Conservation (phyloP, 495 filamentous ascomycete genomes). For the Cenococcum geophilum region DNA sequence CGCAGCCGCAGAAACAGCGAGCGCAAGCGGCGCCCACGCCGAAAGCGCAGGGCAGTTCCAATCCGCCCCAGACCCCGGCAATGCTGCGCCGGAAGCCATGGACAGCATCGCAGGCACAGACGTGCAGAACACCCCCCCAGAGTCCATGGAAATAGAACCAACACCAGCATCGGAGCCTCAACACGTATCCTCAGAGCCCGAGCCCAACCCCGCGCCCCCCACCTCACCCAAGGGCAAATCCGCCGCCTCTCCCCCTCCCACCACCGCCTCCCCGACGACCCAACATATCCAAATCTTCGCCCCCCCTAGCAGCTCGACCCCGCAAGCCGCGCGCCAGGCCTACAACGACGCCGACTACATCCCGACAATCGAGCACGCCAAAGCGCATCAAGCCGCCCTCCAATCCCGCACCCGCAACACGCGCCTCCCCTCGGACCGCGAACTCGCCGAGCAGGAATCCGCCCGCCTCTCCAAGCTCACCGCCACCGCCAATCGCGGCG, state of each 20-base stretch:
- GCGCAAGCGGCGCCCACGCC: slow-evolving; percentile 10
- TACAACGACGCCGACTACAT: slow-evolving; percentile 71
- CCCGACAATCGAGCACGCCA: slow-evolving; percentile 78
- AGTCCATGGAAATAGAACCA: slow-evolving; percentile 17
- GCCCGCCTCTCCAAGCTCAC: slow-evolving; percentile 57
- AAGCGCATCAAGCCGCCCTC: slow-evolving; percentile 71
- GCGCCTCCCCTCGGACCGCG: slow-evolving; percentile 62
- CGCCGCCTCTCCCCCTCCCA: slow-evolving; percentile 18
- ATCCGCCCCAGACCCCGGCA: slow-evolving; percentile 17
- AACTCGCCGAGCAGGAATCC: slow-evolving; percentile 53
- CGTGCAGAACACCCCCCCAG: slow-evolving; percentile 15
- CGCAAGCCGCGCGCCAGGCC: slow-evolving; percentile 60
- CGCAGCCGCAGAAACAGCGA: neutral
- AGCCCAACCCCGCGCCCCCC: neutral
- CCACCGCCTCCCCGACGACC: slow-evolving; percentile 32
- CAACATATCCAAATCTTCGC: slow-evolving; percentile 66
- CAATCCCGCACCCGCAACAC: slow-evolving; percentile 56
- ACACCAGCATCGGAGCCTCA: slow-evolving; percentile 10
- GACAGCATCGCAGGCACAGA: slow-evolving; percentile 4
- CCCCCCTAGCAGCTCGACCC: slow-evolving; percentile 64
- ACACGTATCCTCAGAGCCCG: slow-evolving; percentile 2
- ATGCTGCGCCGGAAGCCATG: slow-evolving; percentile 13
- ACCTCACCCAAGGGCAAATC: slow-evolving; percentile 16
- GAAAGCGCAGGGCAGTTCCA: slow-evolving; percentile 5
- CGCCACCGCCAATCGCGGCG: slow-evolving; percentile 49